Conservation (phyloP, 1,139 yeast genomes). For the Tardiomyces blankii region DNA sequence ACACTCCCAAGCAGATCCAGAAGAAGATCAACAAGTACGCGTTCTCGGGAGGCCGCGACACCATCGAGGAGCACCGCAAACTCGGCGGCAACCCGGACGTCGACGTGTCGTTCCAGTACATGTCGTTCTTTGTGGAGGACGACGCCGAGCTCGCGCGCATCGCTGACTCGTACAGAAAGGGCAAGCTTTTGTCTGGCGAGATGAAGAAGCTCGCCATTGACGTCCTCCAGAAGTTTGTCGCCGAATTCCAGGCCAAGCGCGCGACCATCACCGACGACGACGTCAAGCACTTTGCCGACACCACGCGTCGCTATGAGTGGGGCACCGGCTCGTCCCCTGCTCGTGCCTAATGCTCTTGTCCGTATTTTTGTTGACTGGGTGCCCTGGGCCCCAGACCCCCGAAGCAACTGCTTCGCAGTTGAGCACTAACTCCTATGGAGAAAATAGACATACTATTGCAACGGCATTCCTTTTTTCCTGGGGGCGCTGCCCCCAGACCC, state of each 20-base stretch:
- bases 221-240: slow-evolving; percentile 67
- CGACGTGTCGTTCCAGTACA: slow-evolving; percentile 90
- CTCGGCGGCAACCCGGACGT: slow-evolving; percentile 92
- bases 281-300: slow-evolving; percentile 68
- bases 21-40: slow-evolving; percentile 96
- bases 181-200: slow-evolving; percentile 85
- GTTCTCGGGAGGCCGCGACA: slow-evolving; percentile 86
- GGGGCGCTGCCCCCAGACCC: too few species aligned
- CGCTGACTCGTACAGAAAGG: slow-evolving; percentile 59
- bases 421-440: too few species aligned
- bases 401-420: too few species aligned
- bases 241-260: slow-evolving; percentile 72
- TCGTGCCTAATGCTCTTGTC: too few species aligned
- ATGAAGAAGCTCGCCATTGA: slow-evolving; percentile 83
- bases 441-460: too few species aligned
- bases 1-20: slow-evolving; percentile 81
- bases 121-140: slow-evolving; percentile 80
- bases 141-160: slow-evolving; percentile 63
- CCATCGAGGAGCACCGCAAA: slow-evolving; percentile 81
- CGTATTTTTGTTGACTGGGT: too few species aligned
- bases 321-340: slow-evolving; percentile 63
- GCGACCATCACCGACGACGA: slow-evolving; percentile 51
- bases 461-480: too few species aligned
- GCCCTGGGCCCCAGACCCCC: too few species aligned
- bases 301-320: slow-evolving; percentile 61